Conservation (phyloP, 257 asterid genomes). For the Solanum peruvianum region DNA sequence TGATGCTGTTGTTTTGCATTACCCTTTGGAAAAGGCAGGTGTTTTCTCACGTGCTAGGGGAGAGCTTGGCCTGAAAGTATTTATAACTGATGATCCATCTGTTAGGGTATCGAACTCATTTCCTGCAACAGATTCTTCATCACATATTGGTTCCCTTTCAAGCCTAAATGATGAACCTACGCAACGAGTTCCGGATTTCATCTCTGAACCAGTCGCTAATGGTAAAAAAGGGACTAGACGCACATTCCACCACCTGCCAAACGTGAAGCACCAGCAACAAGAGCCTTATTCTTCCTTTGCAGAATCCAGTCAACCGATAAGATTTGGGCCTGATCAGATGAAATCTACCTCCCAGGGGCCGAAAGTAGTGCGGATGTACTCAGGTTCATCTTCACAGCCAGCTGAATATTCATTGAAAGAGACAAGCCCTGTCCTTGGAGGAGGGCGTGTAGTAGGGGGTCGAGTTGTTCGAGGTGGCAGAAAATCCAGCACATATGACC, state of each 20-base stretch:
- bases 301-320: constrained; percentile 17
- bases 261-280: constrained; percentile 21
- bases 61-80: constrained; percentile 73
- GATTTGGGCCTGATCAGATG: constrained; percentile 38
- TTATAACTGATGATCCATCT: constrained; percentile 49
- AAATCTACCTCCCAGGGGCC: constrained; percentile 42
- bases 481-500: constrained; percentile 56
- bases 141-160: constrained; percentile 19
- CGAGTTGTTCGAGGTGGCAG: constrained; percentile 42
- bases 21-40: constrained; percentile 66
- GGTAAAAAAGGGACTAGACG: constrained; percentile 30
- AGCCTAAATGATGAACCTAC: constrained; percentile 14
- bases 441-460: constrained; percentile 67
- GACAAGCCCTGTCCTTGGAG: constrained; percentile 84
- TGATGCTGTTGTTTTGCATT: constrained; percentile 67
- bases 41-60: constrained; percentile 64
- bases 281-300: constrained; percentile 11
- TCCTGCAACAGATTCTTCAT: constrained; percentile 31
- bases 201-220: constrained; percentile 5
- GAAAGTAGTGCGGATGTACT: constrained; percentile 21
- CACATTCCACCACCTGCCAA: constrained; percentile 41
- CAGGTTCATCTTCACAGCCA: constrained; percentile 43
- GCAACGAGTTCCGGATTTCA: constrained; percentile 9
- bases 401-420: constrained; percentile 57
- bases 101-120: constrained; percentile 33